These are phyloP conservation scores for Solanum rostratum DNA, from an alignment of 257 asterid genomes.

Conservation along the genomic window DNA sequence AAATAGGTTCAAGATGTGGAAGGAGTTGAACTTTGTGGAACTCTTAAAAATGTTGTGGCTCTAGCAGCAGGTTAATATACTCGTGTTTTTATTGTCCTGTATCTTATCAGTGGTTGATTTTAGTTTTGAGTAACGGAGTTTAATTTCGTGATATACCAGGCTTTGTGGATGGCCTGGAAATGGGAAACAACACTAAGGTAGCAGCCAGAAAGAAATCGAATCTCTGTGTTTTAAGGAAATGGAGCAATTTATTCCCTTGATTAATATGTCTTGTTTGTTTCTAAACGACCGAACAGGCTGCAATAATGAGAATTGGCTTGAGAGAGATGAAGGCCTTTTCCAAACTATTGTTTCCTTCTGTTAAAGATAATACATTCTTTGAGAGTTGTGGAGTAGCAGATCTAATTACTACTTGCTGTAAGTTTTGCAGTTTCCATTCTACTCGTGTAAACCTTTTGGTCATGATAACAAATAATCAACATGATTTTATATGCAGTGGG, in stretches of 20 bases:
- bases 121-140: not conserved
- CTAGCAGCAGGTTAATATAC: slow-evolving; percentile 60
- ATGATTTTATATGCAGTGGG: slow-evolving; percentile 47
- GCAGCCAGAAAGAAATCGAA: not conserved
- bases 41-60: slow-evolving; percentile 78
- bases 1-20: slow-evolving; percentile 87
- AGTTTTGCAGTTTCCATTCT: slow-evolving; percentile 14
- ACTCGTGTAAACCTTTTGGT: not conserved
- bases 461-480: not conserved
- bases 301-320: slow-evolving; percentile 90
- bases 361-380: slow-evolving; percentile 79
- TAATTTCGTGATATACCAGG: slow-evolving; percentile 31
- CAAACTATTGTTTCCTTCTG: slow-evolving; percentile 73
- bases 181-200: slow-evolving; percentile 95
- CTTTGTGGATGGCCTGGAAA: slow-evolving; percentile 83
- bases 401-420: slow-evolving; percentile 88
- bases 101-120: not conserved
- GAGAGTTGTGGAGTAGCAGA: slow-evolving; percentile 98
- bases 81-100: not conserved
- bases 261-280: not conserved
- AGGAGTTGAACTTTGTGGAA: slow-evolving; percentile 93
- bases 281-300: slow-evolving; percentile 44
- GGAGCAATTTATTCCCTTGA: not conserved
- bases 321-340: slow-evolving; percentile 91
- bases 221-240: not conserved